Conservation (phyloP, 73 alveolate genomes). For the Tetrahymena elliotti region DNA sequence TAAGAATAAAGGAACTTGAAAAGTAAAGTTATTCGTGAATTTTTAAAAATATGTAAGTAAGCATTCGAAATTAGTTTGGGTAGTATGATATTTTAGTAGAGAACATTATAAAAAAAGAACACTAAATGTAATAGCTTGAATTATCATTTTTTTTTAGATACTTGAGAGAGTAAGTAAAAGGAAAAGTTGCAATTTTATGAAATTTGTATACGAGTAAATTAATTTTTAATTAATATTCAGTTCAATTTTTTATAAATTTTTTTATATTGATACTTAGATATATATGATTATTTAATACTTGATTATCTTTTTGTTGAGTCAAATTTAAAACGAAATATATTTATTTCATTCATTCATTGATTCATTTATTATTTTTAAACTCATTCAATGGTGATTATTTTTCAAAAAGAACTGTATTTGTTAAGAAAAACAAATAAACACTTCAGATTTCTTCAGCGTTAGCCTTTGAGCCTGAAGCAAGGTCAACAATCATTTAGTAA, state of each 20-base stretch:
- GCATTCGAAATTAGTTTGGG: not conserved
- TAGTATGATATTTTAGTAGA: too few species aligned
- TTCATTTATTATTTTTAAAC: not conserved
- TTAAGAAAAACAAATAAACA: not conserved
- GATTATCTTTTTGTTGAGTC: not conserved
- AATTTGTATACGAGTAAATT: not conserved
- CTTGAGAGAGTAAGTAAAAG: not conserved
- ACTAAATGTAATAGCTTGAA: too few species aligned
- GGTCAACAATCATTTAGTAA: conserved; percentile 11
- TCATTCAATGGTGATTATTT: not conserved
- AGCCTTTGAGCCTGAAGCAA: not conserved
- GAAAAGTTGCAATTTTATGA: not conserved
- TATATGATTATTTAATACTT: not conserved
- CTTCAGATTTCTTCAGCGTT: not conserved
- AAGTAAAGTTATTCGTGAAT: not conserved
- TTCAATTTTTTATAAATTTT: not conserved
- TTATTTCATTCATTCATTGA: not conserved
- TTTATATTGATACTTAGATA: not conserved
- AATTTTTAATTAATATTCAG: not conserved
- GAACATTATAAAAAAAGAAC: too few species aligned
- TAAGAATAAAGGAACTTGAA: not conserved
- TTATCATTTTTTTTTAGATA: not conserved
- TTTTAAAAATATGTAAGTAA: not conserved
- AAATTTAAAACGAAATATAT: too few species aligned
- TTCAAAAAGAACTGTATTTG: not conserved